Conservation (phyloP, 345 rosid species). For the Kernera saxatilis region DNA sequence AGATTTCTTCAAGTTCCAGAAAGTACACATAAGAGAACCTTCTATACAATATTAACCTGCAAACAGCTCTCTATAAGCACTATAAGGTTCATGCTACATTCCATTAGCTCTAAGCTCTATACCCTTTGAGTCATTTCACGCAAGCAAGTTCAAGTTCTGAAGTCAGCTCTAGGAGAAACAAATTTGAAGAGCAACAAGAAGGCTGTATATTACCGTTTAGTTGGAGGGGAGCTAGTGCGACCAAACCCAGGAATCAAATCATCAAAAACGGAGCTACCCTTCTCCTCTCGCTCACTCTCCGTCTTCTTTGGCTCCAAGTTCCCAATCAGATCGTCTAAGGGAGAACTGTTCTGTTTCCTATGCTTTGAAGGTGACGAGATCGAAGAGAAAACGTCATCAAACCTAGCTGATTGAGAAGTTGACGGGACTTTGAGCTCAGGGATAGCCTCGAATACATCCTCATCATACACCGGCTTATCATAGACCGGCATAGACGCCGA, state of each 20-base stretch:
- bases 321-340: slow-evolving; percentile 59
- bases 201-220: slow-evolving; percentile 31
- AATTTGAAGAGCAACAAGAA: not conserved
- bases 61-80: not conserved
- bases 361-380: slow-evolving; percentile 32
- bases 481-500: slow-evolving; percentile 45
- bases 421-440: slow-evolving; percentile 58
- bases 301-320: slow-evolving; percentile 29
- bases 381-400: slow-evolving; percentile 39
- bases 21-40: not conserved
- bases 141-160: not conserved
- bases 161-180: not conserved
- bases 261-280: slow-evolving; percentile 45
- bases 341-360: slow-evolving; percentile 23
- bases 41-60: not conserved
- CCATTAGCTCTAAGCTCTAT: not conserved
- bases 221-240: slow-evolving; percentile 44
- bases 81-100: not conserved
- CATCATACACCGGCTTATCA: slow-evolving; percentile 73
- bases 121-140: not conserved
- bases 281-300: slow-evolving; percentile 28
- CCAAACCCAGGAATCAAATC: slow-evolving; percentile 78
- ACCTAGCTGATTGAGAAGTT: slow-evolving; percentile 32
- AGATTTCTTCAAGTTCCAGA: not conserved
- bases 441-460: slow-evolving; percentile 58